Evolutionary conservation across 805 yeast species (phyloP), one percentile per base, ranked within the genome.

Genomic region (Millerozyma miso): DNA sequence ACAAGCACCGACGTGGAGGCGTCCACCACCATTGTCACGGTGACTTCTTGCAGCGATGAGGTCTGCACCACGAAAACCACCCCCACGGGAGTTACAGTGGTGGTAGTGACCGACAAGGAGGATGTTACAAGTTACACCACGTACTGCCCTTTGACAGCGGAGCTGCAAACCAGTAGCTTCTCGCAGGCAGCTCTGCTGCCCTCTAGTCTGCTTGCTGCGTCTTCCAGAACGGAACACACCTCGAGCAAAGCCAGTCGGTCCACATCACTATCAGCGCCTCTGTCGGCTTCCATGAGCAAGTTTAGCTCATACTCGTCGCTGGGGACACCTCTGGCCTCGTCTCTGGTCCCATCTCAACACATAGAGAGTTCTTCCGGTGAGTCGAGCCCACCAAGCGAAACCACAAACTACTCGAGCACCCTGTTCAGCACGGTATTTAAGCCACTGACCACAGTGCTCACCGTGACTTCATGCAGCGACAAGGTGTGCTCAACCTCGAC

Each of bases 11-110:
- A 23, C 29, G 29, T 23, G 6, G 29, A 23, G 29, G 29, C 10
- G 29, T 23, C 29, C 29, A 23, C 10, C 29, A 23, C 29, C 10
- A n/a, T 37, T 14, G 38, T 43, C 17, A 46, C 50, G 13, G 35
- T 44, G 17, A 44, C 48, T 35, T 41, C 45, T n/a, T 47, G 50
- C 19, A 15, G 23, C 10, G 14, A 18, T 18, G 16, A 38, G 15
- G 20, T 23, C 14, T 48, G 47, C 46, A 31, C 49, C 19, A 43
- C 56, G 17, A 50, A 58, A 29, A 41, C 54, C 29, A 51, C 49
- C 19, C 46, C 56, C 3, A 61, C 67, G 12, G 63, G 63, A 46
- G 53, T 49, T 15, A 57, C 56, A 10, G 31, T 37, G 4, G 33
- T 44, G 7, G 51, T 52, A 4, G 40, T 42, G 8, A 50, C 52